Percentiles rank a stretch among this genome's conserved stretches.
These are phyloP conservation scores for Torulaspora delbrueckii DNA, from an alignment of 805 yeast species.

Conservation along the genomic window DNA sequence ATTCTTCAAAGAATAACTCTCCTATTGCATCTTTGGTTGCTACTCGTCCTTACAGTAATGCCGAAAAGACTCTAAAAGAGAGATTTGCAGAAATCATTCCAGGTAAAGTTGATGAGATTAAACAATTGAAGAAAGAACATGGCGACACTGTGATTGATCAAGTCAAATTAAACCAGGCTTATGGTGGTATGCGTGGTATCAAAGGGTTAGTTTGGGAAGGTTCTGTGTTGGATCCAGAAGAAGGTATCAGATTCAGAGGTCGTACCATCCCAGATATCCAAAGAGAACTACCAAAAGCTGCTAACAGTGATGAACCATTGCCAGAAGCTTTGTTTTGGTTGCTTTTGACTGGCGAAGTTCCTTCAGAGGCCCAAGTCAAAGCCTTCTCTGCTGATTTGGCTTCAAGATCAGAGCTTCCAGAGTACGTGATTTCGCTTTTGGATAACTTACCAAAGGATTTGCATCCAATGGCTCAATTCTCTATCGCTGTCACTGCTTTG, in stretches of 20 bases:
- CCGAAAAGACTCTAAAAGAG: slow-evolving; percentile 76
- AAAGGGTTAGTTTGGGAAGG: slow-evolving; percentile 87
- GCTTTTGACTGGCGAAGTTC: slow-evolving; percentile 76
- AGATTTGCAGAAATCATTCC: slow-evolving; percentile 91
- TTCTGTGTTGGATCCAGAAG: slow-evolving; percentile 76
- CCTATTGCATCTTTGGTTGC: slow-evolving; percentile 3
- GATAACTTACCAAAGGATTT: slow-evolving; percentile 70
- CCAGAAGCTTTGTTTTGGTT: slow-evolving; percentile 86
- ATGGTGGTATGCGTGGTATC: slow-evolving; percentile 90
- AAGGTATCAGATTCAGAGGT: slow-evolving; percentile 85
- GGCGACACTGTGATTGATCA: slow-evolving; percentile 74
- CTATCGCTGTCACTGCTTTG: slow-evolving; percentile 75
- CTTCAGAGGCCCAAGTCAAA: slow-evolving; percentile 64
- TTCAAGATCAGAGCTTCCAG: slow-evolving; percentile 71
- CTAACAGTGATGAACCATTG: slow-evolving; percentile 61
- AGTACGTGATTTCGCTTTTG: slow-evolving; percentile 66
- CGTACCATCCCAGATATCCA: slow-evolving; percentile 76
- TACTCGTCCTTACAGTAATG: slow-evolving; percentile 12
- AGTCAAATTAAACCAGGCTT: slow-evolving; percentile 71
- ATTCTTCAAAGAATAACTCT: slow-evolving; percentile 1
- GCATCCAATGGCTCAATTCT: slow-evolving; percentile 89
- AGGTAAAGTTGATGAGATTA: slow-evolving; percentile 82
- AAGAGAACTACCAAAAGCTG: slow-evolving; percentile 68
- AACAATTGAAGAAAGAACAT: slow-evolving; percentile 77
- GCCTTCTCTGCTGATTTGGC: slow-evolving; percentile 73